Percentiles rank a stretch among this genome's conserved stretches.
These are phyloP conservation scores for Penicilliopsis zonata DNA, from an alignment of 495 filamentous ascomycete species.

Conservation along the genomic window DNA sequence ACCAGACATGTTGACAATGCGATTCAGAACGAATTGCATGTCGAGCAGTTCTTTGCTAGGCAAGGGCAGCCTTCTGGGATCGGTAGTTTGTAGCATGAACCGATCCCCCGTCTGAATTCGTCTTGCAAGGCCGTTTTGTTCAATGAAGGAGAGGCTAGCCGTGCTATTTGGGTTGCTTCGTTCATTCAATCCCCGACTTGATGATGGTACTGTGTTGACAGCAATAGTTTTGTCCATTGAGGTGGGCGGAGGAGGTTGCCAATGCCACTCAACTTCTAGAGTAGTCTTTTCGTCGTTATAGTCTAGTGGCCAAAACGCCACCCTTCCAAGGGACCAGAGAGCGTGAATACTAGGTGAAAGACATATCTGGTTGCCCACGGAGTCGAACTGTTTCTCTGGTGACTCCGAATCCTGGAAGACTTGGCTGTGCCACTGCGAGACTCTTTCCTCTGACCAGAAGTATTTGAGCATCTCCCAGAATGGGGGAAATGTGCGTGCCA, in stretches of 20 bases:
- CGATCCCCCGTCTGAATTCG: background rate
- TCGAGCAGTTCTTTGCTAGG: constrained; percentile 2
- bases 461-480: constrained; percentile 3
- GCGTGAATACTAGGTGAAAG: background rate
- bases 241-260: background rate
- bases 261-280: background rate
- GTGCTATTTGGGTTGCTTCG: constrained; percentile 2
- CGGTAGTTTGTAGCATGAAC: background rate
- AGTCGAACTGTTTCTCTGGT: background rate
- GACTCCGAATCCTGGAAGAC: background rate
- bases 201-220: background rate
- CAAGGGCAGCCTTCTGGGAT: background rate
- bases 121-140: background rate
- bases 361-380: background rate
- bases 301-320: background rate
- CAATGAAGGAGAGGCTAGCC: constrained; percentile 5
- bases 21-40: constrained; percentile 4
- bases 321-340: background rate
- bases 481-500: background rate
- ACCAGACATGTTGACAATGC: constrained; percentile 3
- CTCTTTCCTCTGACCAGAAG: background rate
- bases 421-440: background rate
- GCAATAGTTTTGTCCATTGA: background rate
- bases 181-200: background rate
- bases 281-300: background rate